Conservation (phyloP, 192 early-diverging fungal species). For the Linnemannia hyalina region DNA sequence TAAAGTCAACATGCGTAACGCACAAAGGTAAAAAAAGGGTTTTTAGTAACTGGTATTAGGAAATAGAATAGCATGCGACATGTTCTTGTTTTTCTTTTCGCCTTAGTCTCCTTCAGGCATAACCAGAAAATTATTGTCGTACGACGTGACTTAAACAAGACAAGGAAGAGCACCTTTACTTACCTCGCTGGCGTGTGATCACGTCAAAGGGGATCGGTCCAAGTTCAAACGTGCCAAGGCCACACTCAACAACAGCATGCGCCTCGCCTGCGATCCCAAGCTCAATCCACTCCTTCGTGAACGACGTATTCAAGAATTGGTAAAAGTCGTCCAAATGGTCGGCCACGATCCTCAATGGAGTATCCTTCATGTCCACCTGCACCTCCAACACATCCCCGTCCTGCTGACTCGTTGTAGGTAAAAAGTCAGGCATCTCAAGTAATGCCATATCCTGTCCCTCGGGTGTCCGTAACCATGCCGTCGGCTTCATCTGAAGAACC, state of each 20-base stretch:
- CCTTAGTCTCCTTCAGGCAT: not conserved
- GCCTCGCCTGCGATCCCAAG: conserved; percentile 44
- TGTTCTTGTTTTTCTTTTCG: not conserved
- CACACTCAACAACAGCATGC: conserved; percentile 35
- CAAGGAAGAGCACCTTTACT: not conserved
- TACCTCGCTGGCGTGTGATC: conserved; percentile 35
- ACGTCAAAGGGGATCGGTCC: conserved; percentile 50
- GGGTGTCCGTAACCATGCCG: conserved; percentile 16
- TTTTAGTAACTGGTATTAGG: not conserved
- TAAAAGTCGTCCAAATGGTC: conserved; percentile 34
- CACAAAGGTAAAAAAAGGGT: not conserved
- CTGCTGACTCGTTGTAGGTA: conserved; percentile 42
- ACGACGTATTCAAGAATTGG: conserved; percentile 38
- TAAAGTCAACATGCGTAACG: not conserved
- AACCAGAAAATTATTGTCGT: not conserved
- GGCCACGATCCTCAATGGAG: not conserved
- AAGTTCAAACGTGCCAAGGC: conserved; percentile 49
- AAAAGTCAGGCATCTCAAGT: conserved; percentile 24
- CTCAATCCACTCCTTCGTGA: conserved; percentile 35
- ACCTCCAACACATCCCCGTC: conserved; percentile 29
- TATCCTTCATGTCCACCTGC: conserved; percentile 19
- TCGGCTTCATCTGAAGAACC: conserved; percentile 43
- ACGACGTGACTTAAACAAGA: not conserved
- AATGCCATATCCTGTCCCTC: conserved; percentile 24
- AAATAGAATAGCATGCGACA: not conserved